Base-by-base conservation (phyloP, 2,329 filamentous ascomycete genomes). In the Fonsecaea pugnacius region DNA sequence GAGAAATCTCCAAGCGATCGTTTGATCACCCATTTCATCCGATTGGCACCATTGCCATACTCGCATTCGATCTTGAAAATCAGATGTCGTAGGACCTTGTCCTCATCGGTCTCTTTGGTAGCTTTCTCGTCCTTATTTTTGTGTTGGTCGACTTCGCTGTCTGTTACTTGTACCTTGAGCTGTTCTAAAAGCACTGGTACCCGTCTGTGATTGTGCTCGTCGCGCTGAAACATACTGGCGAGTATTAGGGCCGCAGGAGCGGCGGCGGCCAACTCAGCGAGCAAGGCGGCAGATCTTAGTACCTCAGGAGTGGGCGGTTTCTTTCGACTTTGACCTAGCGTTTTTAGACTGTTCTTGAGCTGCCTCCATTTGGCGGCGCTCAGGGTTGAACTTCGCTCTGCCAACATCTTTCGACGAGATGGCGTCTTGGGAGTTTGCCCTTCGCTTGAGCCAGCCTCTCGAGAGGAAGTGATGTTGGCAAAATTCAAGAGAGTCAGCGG, bases 101-200 rank as follows among this genome's bases (percentile, higher is more conserved):
- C 60, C 21, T 60, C 60, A 27, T 62, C 64, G 12, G 57, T 16
- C 33, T 66, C 60, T 24, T 62, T 68, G 58, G 38, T 30, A 18
- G 62, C 43, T 24, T 67, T 68, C 5, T 68, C 61, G 10, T 69
- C 69, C 57, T 61, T 68, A 64, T 78, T 75, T 58, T 62, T 68
- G 65, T 79, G 75, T 12, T 78, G 77, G 50, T 90, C 87, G 65
- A 88, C 85, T 10, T 87, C 87, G 72, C 92, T 96, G 72, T 97
- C 91, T 8, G 88, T 89, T 64, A 99, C 90, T 63, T 85, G 87
- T 65, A 99, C 84, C 76, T 96, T 96, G 64, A 99, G 84, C 79
- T 99, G 95, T 76, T 99, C 95, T 6, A 99, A 84, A 3, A 99
- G 85, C 59, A 99, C 92, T 0, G 95, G 95, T 63, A 99, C 96